Conservation (phyloP, 352 stramenopile species). For the Phytophthora europaea region DNA sequence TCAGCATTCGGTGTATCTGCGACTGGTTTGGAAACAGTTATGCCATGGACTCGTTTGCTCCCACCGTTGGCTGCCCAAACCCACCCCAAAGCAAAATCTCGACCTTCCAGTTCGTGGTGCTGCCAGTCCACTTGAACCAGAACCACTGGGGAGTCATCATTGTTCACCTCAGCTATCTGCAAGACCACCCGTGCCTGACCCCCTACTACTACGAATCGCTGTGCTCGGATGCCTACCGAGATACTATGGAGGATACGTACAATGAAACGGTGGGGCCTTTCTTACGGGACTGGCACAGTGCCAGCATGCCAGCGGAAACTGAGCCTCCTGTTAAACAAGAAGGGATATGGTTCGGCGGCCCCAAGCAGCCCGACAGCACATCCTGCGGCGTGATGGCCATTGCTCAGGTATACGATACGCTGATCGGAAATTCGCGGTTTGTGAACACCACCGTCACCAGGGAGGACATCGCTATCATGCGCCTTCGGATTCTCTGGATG, state of each 20-base stretch:
- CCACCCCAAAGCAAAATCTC: background rate
- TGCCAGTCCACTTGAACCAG: background rate
- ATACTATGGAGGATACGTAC: slow-evolving; percentile 7
- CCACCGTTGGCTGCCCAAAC: background rate
- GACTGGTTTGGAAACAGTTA: background rate
- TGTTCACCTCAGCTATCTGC: background rate
- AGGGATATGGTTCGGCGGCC: background rate
- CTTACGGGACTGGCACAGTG: slow-evolving; percentile 6
- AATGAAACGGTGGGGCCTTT: slow-evolving; percentile 4
- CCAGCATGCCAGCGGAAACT: background rate
- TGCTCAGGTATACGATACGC: background rate
- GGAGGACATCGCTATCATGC: slow-evolving; percentile 14
- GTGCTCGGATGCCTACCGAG: background rate
- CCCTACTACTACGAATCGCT: slow-evolving; percentile 13
- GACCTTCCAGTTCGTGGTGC: background rate
- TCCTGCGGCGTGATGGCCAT: slow-evolving; percentile 15
- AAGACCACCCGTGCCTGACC: background rate
- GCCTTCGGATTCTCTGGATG: slow-evolving; percentile 9
- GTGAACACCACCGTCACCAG: background rate
- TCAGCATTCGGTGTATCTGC: slow-evolving; percentile 13
- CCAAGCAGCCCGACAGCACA: slow-evolving; percentile 11
- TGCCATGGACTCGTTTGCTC: background rate
- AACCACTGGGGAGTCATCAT: slow-evolving; percentile 11
- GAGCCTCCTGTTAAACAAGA: background rate
- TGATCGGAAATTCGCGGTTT: background rate